phyloP scores from a whole-genome alignment of 2,329 filamentous ascomycete species.

The Eutypella sp. region DNA sequence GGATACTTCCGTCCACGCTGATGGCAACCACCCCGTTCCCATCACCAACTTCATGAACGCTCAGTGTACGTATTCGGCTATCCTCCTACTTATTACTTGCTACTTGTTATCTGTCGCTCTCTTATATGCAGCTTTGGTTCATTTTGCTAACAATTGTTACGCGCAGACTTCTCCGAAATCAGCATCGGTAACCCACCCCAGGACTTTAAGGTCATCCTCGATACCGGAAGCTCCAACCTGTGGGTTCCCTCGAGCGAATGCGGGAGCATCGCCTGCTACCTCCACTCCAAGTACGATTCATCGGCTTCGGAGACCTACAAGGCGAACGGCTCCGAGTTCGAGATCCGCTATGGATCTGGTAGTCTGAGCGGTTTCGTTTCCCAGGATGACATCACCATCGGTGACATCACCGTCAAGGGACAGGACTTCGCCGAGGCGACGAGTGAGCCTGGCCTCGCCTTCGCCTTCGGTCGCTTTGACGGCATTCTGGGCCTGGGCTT shows the following conservation, averaged over 20 bases:
- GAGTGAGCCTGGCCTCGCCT: constrained; percentile 89
- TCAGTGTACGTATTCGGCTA: constrained; percentile 67
- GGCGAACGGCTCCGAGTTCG: constrained; percentile 87
- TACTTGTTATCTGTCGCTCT: not conserved
- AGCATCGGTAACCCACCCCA: constrained; percentile 87
- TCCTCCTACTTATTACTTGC: not conserved
- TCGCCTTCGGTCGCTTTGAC: constrained; percentile 96
- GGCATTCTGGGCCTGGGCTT: constrained; percentile 94
- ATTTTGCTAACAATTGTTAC: constrained; percentile 2
- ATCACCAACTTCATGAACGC: constrained; percentile 98
- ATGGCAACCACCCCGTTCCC: constrained; percentile 73
- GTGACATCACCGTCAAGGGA: constrained; percentile 79
- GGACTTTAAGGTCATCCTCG: constrained; percentile 95
- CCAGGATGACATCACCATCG: constrained; percentile 79
- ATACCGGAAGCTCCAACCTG: constrained; percentile 97
- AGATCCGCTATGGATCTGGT: constrained; percentile 93
- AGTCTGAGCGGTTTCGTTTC: constrained; percentile 92
- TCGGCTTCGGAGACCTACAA: constrained; percentile 84
- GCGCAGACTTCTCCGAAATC: constrained; percentile 91
- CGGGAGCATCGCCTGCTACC: constrained; percentile 94
- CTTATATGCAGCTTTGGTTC: not conserved
- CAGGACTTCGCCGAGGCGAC: constrained; percentile 98
- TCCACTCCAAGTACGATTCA: constrained; percentile 95
- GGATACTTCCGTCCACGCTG: constrained; percentile 60
- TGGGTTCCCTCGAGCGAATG: constrained; percentile 94